phyloP scores from a whole-genome alignment of 2,329 filamentous ascomycete genomes.

The Penicillium sclerotigenum region DNA sequence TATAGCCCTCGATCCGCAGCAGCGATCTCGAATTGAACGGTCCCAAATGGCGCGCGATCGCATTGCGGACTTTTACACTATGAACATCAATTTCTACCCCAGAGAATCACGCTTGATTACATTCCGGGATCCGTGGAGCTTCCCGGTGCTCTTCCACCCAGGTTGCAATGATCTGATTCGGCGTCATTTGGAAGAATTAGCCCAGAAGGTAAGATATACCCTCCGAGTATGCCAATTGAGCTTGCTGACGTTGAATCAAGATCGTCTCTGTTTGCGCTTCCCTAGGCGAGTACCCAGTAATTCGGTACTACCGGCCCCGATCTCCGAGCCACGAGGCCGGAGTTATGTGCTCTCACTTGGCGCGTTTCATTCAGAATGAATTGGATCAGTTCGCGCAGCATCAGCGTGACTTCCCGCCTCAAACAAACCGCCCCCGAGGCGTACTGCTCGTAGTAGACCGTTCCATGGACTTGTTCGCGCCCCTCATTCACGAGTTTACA shows the following conservation, averaged over 20 bases:
- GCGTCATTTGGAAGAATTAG: slow-evolving; percentile 76
- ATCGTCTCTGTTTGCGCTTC: slow-evolving; percentile 84
- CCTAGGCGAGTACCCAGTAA: slow-evolving; percentile 88
- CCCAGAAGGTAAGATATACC: slow-evolving; percentile 69
- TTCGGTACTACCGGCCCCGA: slow-evolving; percentile 82
- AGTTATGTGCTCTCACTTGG: slow-evolving; percentile 82
- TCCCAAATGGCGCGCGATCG: slow-evolving; percentile 66
- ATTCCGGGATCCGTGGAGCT: slow-evolving; percentile 93
- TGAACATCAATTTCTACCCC: slow-evolving; percentile 86
- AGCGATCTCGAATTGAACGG: slow-evolving; percentile 71
- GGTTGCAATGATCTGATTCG: slow-evolving; percentile 80
- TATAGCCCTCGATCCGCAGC: slow-evolving; percentile 63
- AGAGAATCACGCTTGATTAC: slow-evolving; percentile 88
- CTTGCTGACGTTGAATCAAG: slow-evolving; percentile 43
- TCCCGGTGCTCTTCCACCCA: slow-evolving; percentile 87
- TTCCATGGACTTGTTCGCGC: slow-evolving; percentile 86
- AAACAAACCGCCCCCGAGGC: slow-evolving; percentile 69
- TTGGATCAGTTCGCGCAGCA: slow-evolving; percentile 84
- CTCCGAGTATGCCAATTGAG: slow-evolving; percentile 10
- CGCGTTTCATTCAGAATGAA: slow-evolving; percentile 86
- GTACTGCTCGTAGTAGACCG: slow-evolving; percentile 84
- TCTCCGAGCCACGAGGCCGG: slow-evolving; percentile 78
- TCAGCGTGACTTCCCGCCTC: slow-evolving; percentile 78
- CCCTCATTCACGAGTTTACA: slow-evolving; percentile 91
- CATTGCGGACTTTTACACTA: slow-evolving; percentile 74